These are phyloP conservation scores for Arabidopsis thaliana DNA, from an alignment of 345 rosid species.

Conservation along the genomic window DNA sequence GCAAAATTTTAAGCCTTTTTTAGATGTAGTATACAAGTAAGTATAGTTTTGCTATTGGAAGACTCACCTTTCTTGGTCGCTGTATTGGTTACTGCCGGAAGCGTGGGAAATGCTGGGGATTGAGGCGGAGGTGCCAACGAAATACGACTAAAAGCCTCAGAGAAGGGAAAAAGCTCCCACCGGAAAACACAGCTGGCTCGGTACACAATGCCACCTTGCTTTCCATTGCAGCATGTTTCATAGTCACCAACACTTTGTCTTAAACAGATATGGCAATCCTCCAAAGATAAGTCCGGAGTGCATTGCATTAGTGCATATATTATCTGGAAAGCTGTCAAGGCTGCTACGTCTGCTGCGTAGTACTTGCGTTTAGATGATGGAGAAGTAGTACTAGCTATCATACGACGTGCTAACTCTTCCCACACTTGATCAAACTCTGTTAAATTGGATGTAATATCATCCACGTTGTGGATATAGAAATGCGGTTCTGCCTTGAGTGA, in stretches of 20 bases:
- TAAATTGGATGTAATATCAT: too few species aligned
- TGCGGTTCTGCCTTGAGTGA: not conserved
- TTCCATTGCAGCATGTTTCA: not conserved
- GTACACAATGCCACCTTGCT: not conserved
- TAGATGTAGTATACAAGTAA: too few species aligned
- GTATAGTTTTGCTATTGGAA: not conserved
- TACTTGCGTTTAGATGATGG: not conserved
- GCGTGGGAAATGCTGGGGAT: not conserved
- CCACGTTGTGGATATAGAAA: not conserved
- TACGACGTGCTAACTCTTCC: too few species aligned
- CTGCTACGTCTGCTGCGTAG: not conserved
- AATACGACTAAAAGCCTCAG: not conserved
- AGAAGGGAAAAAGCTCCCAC: constrained; percentile 9
- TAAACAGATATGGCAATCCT: not conserved
- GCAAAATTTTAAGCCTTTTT: too few species aligned
- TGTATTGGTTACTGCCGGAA: not conserved
- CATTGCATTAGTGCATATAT: constrained; percentile 24
- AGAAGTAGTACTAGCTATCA: not conserved
- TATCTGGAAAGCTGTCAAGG: not conserved
- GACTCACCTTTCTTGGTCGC: not conserved
- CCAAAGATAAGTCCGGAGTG: not conserved
- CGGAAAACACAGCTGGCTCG: constrained; percentile 3
- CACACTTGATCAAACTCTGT: too few species aligned
- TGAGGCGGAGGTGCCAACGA: not conserved
- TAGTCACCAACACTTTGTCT: not conserved